phyloP scores from a whole-genome alignment of 345 rosid genomes.

The Aegle marmelos region DNA sequence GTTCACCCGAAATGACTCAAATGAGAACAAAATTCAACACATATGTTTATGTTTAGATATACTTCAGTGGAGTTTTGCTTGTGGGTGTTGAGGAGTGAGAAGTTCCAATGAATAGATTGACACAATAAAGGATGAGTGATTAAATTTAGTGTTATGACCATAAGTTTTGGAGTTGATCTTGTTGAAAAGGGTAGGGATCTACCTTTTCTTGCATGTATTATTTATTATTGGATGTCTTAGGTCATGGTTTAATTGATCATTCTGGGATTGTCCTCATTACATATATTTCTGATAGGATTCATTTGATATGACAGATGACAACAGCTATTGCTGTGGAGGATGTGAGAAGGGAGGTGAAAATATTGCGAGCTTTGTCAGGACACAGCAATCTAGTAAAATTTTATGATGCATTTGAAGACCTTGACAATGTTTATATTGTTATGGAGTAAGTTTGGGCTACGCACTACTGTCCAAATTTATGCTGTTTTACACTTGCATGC shows the following conservation, averaged over 20 bases:
- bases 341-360: conserved; percentile 96
- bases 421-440: conserved; percentile 74
- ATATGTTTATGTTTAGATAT: neutral
- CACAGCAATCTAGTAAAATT: conserved; percentile 78
- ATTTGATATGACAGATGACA: conserved; percentile 63
- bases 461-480: neutral
- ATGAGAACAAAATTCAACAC: neutral
- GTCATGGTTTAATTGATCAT: neutral
- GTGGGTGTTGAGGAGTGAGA: neutral
- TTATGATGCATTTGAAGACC: conserved; percentile 89
- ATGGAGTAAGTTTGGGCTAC: conserved; percentile 75
- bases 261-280: neutral
- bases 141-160: neutral
- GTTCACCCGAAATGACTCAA: neutral
- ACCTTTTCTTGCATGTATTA: neutral
- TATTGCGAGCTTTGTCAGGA: conserved; percentile 83
- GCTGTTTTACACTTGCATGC: neutral
- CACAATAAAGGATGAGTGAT: neutral
- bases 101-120: neutral
- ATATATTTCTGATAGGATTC: conserved; percentile 8
- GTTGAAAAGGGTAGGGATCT: neutral
- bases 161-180: neutral
- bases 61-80: neutral
- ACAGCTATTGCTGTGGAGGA: conserved; percentile 94
- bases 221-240: neutral